phyloP scores from a whole-genome alignment of 192 early-diverging fungal species.

The Pilobolus umbonatus region DNA sequence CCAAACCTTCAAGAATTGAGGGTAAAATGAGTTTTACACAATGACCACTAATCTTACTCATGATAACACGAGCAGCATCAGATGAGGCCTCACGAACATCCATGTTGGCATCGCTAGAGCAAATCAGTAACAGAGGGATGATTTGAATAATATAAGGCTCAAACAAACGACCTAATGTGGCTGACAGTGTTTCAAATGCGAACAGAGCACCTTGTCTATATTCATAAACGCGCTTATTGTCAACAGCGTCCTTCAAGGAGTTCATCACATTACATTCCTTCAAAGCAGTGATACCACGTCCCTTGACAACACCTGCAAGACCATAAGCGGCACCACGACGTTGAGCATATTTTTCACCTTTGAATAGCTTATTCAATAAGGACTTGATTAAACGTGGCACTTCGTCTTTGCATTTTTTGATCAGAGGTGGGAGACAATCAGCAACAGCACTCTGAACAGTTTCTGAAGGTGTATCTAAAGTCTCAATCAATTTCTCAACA shows the following conservation, averaged over 20 bases:
- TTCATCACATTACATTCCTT: constrained; percentile 82
- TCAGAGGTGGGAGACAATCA: constrained; percentile 88
- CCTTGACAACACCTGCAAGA: constrained; percentile 90
- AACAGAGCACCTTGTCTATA: constrained; percentile 90
- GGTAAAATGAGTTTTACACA: constrained; percentile 97
- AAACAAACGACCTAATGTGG: constrained; percentile 83
- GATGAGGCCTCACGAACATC: constrained; percentile 89
- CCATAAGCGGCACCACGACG: constrained; percentile 95
- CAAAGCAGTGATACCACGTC: constrained; percentile 80
- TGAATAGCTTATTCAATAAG: constrained; percentile 67
- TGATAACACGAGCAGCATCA: constrained; percentile 87
- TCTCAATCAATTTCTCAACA: constrained; percentile 82
- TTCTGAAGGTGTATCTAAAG: constrained; percentile 91
- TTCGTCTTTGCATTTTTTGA: constrained; percentile 65
- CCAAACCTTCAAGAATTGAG: constrained; percentile 78
- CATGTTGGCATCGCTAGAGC: constrained; percentile 78
- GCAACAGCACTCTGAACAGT: constrained; percentile 90
- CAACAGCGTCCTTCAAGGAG: constrained; percentile 73
- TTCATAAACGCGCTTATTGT: constrained; percentile 70
- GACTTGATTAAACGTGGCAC: constrained; percentile 54
- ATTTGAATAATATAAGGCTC: constrained; percentile 97
- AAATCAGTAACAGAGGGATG: constrained; percentile 78
- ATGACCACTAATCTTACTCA: constrained; percentile 91
- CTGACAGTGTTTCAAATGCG: constrained; percentile 87
- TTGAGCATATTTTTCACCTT: constrained; percentile 73